These are phyloP conservation scores for Aspergillus sp. DNA, from an alignment of 2,329 filamentous ascomycete genomes.

Conservation along the genomic window DNA sequence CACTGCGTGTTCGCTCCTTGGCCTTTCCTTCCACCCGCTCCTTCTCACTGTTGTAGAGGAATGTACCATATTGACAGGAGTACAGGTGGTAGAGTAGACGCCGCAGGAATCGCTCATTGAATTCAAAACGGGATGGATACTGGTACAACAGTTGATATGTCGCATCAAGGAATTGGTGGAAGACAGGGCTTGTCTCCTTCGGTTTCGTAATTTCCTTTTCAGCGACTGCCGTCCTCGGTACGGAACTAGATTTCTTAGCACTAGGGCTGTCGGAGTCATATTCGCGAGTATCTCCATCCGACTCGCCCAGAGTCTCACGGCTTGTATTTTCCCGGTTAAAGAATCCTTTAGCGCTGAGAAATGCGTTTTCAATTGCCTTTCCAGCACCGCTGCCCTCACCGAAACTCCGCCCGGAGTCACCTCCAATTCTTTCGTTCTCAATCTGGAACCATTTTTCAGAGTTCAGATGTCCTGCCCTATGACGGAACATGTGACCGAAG, in stretches of 20 bases:
- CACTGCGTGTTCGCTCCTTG: slow-evolving; percentile 73
- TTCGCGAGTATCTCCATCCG: slow-evolving; percentile 54
- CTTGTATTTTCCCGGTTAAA: slow-evolving; percentile 79
- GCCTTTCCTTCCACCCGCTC: slow-evolving; percentile 72
- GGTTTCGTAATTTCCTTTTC: slow-evolving; percentile 69
- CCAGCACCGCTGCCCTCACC: slow-evolving; percentile 49
- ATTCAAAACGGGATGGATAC: slow-evolving; percentile 86
- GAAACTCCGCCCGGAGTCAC: slow-evolving; percentile 45
- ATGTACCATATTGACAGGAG: slow-evolving; percentile 95
- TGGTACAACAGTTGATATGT: slow-evolving; percentile 88
- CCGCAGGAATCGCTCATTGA: slow-evolving; percentile 88
- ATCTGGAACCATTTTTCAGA: slow-evolving; percentile 93
- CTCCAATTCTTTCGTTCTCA: slow-evolving; percentile 74
- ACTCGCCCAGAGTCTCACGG: slow-evolving; percentile 63
- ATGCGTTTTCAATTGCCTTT: slow-evolving; percentile 81
- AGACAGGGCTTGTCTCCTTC: slow-evolving; percentile 93
- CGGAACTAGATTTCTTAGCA: slow-evolving; percentile 36
- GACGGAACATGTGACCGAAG: slow-evolving; percentile 95
- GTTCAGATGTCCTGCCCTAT: slow-evolving; percentile 83
- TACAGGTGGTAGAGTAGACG: slow-evolving; percentile 91
- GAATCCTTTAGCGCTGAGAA: slow-evolving; percentile 82
- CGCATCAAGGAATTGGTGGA: slow-evolving; percentile 95
- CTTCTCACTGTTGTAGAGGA: slow-evolving; percentile 92
- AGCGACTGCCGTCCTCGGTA: slow-evolving; percentile 37
- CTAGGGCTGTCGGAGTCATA: slow-evolving; percentile 47